Evolutionary conservation across 768 basidiomycete species (phyloP), one percentile per base, ranked within the genome.

Genomic region (Suillus bovinus): DNA sequence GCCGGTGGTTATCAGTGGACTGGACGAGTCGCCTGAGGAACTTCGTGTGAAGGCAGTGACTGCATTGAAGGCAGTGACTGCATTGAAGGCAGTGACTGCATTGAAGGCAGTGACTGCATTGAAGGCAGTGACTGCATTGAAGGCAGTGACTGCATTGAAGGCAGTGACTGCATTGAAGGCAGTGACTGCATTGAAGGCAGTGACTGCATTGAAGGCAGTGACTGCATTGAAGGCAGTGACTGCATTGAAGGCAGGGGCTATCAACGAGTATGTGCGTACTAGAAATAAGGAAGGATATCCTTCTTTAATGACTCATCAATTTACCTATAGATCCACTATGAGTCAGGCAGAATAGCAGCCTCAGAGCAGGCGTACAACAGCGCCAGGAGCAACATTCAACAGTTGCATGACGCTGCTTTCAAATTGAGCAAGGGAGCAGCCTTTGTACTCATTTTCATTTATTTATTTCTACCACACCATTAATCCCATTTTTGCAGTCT

Each of bases 1-100:
- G 65, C 86, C 86, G 0, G 84, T 78, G 24, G 66, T 96, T 6
- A 72, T 97, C 20, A 60, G 75, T 10, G 87, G 85, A 3, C 73
- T 89, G 36, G 94, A 97, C 65, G 80, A 88, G 63, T 90, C 87
- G 0, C 83, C 84, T 0, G 94, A 96, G 68, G 94, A 97, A 73
- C 75, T 96, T 50, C 81, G 91, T 49, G 77, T 88, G 41, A 86
- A 82, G 64, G 90, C 90, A 7, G 78, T 80, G 3, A 73, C 78
- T 8, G 88, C 90, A 0, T 65, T 82, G 24, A 79, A 81, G 63
- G 77, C 79, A 9, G 86, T n/a, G n/a, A n/a, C n/a, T n/a, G 88
- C 90, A 0, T 65, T 82, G 24, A 79, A 81, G 63, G 77, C 79
- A 9, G 86, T 86, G 22, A 86, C 81, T 55, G 88, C 90, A 0